Base-by-base conservation (phyloP, 2,329 filamentous ascomycete genomes). In the Talaromyces sp. region DNA sequence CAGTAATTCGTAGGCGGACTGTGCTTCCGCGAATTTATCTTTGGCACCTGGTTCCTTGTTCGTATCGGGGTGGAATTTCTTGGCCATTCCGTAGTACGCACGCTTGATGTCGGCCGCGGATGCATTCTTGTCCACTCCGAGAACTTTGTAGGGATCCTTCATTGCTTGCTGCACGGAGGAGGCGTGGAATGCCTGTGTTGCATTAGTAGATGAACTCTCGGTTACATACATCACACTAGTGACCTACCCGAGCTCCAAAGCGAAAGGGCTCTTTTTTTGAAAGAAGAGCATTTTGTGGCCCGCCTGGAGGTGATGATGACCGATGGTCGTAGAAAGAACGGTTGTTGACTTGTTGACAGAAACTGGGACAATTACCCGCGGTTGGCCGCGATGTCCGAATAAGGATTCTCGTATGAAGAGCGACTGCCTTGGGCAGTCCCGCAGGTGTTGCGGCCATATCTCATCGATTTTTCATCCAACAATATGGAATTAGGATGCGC, bases 21-120 rank as follows among this genome's bases (percentile, higher is more conserved):
- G 95, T 61, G 96, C 91, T 69, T 97, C 93, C 66, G 88, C 85
- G 71, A 99, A 99, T 71, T 90, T 93, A 70, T 98, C 95, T 75
- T 98, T 98, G 39, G 95, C 93, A n/a, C 82, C 84, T 2, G 91
- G 77, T 69, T 98, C 95, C 76, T 98, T 98, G 82, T 98, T 99
- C 39, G 95, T 98, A 75, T 99, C 95, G 8, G 95, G 95, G 72
- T 99, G 95, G 75, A 87, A 99, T 73, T 98, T 99, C 79, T 99
- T 99, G 21, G 95, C 95, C 64, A 98, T 82, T 58, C 93, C 91
- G 75, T 99, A 99, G 81, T 99, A 99, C 2, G 95, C 93, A 77
- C 97, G 98, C 76, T 99, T 99, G 75, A 99, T 98, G 39, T 98
- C 93, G 64, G 86, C 82, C 2, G 92, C 81, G 1, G 91, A 88